Conservation (phyloP, 495 filamentous ascomycete genomes). For the Jackrogersella minutella region DNA sequence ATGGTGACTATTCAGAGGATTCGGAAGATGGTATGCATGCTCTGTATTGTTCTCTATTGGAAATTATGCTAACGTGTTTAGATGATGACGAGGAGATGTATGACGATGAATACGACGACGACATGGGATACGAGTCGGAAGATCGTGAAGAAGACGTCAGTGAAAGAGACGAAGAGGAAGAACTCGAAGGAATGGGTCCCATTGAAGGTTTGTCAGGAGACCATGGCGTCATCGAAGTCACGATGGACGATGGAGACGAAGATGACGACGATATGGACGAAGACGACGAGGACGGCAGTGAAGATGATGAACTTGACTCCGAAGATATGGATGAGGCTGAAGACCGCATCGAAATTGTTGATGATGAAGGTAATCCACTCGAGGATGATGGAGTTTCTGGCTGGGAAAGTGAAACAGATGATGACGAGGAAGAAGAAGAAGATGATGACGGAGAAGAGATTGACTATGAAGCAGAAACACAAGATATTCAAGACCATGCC, state of each 20-base stretch:
- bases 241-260: constrained; percentile 79
- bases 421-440: constrained; percentile 59
- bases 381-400: constrained; percentile 60
- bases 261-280: constrained; percentile 73
- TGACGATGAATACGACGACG: constrained; percentile 82
- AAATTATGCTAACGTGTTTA: constrained; percentile 45
- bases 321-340: constrained; percentile 62
- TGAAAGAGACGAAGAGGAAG: constrained; percentile 83
- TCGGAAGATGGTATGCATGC: constrained; percentile 65
- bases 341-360: constrained; percentile 63
- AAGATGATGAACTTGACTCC: constrained; percentile 58
- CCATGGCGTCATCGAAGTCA: constrained; percentile 78
- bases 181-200: constrained; percentile 75
- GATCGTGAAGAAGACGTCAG: constrained; percentile 90
- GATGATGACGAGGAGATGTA: constrained; percentile 80
- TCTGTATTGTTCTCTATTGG: background rate
- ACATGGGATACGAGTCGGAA: constrained; percentile 84
- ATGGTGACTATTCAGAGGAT: constrained; percentile 72
- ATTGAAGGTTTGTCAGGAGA: constrained; percentile 88
- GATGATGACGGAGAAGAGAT: constrained; percentile 60
- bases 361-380: constrained; percentile 60
- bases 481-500: constrained; percentile 51
- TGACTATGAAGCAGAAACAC: constrained; percentile 57
- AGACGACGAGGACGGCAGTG: constrained; percentile 62
- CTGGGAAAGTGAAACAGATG: constrained; percentile 67